Base-by-base conservation (phyloP, 495 filamentous ascomycete species). In the Podospora pseudopauciseta region DNA sequence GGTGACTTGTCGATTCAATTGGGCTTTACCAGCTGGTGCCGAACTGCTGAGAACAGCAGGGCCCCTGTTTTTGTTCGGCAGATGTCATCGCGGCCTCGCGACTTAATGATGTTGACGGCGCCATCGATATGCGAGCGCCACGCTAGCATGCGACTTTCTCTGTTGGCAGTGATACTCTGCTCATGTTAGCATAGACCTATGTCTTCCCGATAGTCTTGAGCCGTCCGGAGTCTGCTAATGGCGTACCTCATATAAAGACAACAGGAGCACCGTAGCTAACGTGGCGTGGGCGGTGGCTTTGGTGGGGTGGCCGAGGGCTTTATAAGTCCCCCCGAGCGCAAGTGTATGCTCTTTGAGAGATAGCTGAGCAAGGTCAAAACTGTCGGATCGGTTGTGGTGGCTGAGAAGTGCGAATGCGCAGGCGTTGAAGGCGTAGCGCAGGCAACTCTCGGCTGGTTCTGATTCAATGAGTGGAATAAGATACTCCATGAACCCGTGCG, bases 401-500 rank as follows among this genome's bases (percentile, higher is more conserved):
- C 69, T 80, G 69, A 77, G 78, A 72, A 84, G 81, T 4, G 86
- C 86, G 70, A 87, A 80, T 20, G 88, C 80, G 64, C 89, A 86
- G 1, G 89, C 87, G 53, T 85, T 80, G 60, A 89, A 88, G 54
- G 86, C 85, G 49, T 84, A 74, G 7, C 80, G 79, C 6, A 91
- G 68, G 26, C 82, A 81, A 11, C 84, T 85, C 4, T 80, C 82
- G 9, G 78, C 66, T 0, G 68, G 67, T 20, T 85, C 76, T 9
- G 80, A 71, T n/a, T 84, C 81, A 57, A 88, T 80, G 16, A 86
- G 74, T 7, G 83, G 83, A 0, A 87, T 73, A 2, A 91, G 72
- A 62, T 85, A 86, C 27, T 89, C 87, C 76, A 87, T 78, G 68
- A 82, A 85, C 1, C 86, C 86, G 30, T 84, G 70, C 5, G 77